Percentiles rank a stretch among this genome's conserved stretches.
These are phyloP conservation scores for Aspergillus egyptiacus DNA, from an alignment of 495 filamentous ascomycete genomes.

Conservation along the genomic window DNA sequence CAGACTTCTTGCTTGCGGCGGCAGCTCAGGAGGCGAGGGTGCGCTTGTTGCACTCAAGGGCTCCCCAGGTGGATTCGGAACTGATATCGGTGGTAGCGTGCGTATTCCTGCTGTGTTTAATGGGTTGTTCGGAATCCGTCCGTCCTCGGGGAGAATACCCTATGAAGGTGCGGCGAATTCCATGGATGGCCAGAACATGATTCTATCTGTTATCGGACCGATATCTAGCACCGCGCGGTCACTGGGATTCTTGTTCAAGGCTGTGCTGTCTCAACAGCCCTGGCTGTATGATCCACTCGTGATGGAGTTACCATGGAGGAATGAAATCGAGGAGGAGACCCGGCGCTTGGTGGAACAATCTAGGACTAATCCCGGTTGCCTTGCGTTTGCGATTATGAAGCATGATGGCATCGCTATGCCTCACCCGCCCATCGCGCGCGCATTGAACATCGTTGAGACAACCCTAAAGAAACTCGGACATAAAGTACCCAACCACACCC, in stretches of 20 bases:
- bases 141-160: constrained; percentile 41
- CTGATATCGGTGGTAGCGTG: constrained; percentile 69
- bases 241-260: constrained; percentile 49
- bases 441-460: constrained; percentile 46
- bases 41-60: constrained; percentile 51
- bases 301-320: constrained; percentile 57
- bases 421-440: constrained; percentile 51
- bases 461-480: constrained; percentile 50
- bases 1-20: constrained; percentile 42
- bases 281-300: constrained; percentile 62
- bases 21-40: constrained; percentile 60
- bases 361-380: constrained; percentile 21
- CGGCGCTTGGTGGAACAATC: constrained; percentile 35
- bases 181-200: constrained; percentile 54
- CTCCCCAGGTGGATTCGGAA: constrained; percentile 53
- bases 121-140: constrained; percentile 51
- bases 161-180: constrained; percentile 41
- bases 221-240: constrained; percentile 45
- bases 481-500: constrained; percentile 21
- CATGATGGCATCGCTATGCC: constrained; percentile 44
- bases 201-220: constrained; percentile 55
- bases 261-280: constrained; percentile 49
- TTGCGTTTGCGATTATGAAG: constrained; percentile 50
- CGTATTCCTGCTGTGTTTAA: constrained; percentile 63
- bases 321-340: constrained; percentile 43